Evolutionary conservation across 2,329 filamentous ascomycete species (phyloP).

Genomic region (Penicillium sp.): DNA sequence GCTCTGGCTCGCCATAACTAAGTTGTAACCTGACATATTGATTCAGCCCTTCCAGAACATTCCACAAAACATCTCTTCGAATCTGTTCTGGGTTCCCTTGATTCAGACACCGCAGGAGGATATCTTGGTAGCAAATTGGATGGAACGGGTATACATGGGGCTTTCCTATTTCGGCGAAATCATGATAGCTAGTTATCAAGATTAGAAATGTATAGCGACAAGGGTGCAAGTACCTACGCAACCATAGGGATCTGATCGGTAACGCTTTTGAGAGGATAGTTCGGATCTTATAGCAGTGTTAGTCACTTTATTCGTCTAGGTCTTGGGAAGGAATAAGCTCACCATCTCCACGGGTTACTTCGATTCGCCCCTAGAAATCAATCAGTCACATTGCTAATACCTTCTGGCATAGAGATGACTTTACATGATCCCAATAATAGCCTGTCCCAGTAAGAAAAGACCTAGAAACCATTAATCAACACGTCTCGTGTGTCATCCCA

Average conservation of each 20-base stretch:
- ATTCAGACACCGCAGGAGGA: neutral
- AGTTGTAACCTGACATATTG: neutral
- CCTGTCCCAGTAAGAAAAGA: neutral
- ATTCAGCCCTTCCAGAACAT: neutral
- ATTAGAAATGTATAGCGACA: neutral
- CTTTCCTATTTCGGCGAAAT: neutral
- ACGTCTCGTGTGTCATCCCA: neutral
- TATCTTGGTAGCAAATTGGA: neutral
- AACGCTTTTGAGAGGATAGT: neutral
- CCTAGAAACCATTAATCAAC: neutral
- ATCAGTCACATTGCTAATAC: too few species aligned
- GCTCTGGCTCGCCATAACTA: neutral
- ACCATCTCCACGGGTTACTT: neutral
- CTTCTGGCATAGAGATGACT: too few species aligned
- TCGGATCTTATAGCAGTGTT: neutral
- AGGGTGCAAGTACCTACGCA: neutral
- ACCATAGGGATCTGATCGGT: neutral
- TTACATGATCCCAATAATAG: neutral
- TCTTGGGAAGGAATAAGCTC: neutral
- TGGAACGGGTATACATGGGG: neutral
- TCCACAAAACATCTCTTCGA: neutral
- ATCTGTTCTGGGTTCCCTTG: neutral
- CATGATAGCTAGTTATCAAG: neutral
- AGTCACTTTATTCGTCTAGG: neutral
- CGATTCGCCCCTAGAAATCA: neutral